Base-by-base conservation (phyloP, 345 rosid species). In the Diplotaxis tenuifolia region DNA sequence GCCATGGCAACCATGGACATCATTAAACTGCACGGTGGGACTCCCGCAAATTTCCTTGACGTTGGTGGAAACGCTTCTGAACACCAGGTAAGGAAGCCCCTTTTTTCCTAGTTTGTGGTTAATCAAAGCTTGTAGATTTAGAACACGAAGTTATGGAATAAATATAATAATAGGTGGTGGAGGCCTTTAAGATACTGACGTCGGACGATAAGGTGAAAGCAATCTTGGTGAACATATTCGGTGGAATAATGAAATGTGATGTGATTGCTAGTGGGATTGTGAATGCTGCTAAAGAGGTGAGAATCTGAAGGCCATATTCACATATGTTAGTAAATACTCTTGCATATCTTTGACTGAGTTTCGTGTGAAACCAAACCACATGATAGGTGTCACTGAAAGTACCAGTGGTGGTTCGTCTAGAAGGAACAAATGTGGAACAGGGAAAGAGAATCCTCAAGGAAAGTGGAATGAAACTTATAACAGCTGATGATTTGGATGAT, bases 1-100 rank as follows among this genome's bases (percentile, higher is more conserved):
- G 99, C 98, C 9, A 96, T 92, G 98, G 98, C 99, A 70, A 90
- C 98, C 21, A 96, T 92, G 99, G 99, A 96, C 82, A 92, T 96
- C 50, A 92, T 96, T 61, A 96, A 96, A 79, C 52, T 96, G 87
- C 98, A 92, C 68, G 99, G 98, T 19, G 99, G 98, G 67, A 96
- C 99, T 57, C 99, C 98, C 29, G 99, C 99, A 71, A 96, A 96
- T 84, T 96, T 92, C 77, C 87, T 96, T 23, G 99, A 96, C 73
- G 99, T 92, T 21, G 97, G 99, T 82, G 98, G 98, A 23, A 92
- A 90, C 87, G 99, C 99, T 62, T 96, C 98, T 59, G 99, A 96
- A 82, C 79, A 73, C 75, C 97, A 96, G 96, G 98, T 91, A 82
- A 50, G 0, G 38, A 11, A 57, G 21, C 5, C n/a, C n/a, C n/a